phyloP scores from a whole-genome alignment of 2,329 filamentous ascomycete species.

The Penicillium sp. region DNA sequence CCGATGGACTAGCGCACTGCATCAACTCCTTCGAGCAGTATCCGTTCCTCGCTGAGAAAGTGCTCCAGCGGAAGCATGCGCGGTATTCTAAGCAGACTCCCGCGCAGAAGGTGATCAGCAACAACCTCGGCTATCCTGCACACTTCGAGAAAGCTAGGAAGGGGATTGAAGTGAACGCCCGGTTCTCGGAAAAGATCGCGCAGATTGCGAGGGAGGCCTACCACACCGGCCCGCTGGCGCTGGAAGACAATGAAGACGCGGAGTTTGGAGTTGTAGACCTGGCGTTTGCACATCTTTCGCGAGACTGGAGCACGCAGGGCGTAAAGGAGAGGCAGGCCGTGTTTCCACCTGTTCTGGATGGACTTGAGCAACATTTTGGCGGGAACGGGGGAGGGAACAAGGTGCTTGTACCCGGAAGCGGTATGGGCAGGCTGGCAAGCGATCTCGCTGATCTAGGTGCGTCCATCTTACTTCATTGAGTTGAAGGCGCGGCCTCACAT shows the following conservation, averaged over 20 bases:
- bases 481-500: background rate
- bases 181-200: background rate
- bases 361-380: background rate
- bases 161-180: background rate
- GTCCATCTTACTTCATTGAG: background rate
- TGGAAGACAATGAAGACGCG: background rate
- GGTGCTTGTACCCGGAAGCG: conserved; percentile 4
- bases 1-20: background rate
- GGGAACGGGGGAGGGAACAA: background rate
- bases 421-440: conserved; percentile 3
- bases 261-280: background rate
- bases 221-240: background rate
- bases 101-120: background rate
- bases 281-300: background rate
- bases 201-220: background rate
- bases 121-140: background rate
- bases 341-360: background rate
- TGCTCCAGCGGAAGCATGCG: background rate
- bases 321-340: background rate
- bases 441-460: conserved; percentile 4
- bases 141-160: conserved; percentile 2
- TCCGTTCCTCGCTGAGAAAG: background rate
- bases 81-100: conserved; percentile 1
- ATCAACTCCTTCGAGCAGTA: conserved; percentile 1
- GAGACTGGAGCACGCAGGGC: background rate